Conservation (phyloP, 495 filamentous ascomycete species). For the Alectoria sarmentosa region DNA sequence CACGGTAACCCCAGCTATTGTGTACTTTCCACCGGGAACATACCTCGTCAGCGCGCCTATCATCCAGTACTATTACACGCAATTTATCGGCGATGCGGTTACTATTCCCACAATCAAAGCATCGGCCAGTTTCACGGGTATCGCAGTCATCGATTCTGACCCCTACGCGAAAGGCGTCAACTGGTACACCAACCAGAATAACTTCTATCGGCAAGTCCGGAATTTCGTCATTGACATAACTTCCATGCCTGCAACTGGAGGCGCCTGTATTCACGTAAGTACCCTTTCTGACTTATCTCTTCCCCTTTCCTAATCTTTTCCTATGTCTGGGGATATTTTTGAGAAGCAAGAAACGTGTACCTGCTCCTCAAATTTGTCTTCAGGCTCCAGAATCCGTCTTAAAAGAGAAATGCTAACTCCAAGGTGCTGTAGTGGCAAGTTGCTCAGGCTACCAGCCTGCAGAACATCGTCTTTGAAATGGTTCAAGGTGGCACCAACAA, state of each 20-base stretch:
- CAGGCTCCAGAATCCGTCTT: no score
- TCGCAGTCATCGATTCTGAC: slow-evolving; percentile 85
- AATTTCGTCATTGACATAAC: slow-evolving; percentile 90
- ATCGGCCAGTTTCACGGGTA: slow-evolving; percentile 62
- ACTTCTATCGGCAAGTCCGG: slow-evolving; percentile 95
- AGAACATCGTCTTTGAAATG: slow-evolving; percentile 92
- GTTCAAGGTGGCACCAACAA: slow-evolving; percentile 60
- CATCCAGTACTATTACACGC: slow-evolving; percentile 70
- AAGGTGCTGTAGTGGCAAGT: slow-evolving; percentile 64
- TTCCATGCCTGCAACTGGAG: slow-evolving; percentile 52
- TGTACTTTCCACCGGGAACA: slow-evolving; percentile 77
- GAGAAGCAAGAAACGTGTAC: no score
- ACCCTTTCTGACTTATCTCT: no score
- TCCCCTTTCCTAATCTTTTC: no score
- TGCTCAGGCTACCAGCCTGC: slow-evolving; percentile 84
- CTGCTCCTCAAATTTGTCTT: background rate
- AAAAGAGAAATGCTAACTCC: no score
- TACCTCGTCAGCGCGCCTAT: slow-evolving; percentile 65
- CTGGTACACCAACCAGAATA: slow-evolving; percentile 94
- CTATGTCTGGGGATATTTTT: no score
- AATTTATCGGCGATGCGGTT: slow-evolving; percentile 68
- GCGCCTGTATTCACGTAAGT: slow-evolving; percentile 67
- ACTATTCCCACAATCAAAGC: slow-evolving; percentile 73
- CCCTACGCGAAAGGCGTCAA: slow-evolving; percentile 65
- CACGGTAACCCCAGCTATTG: slow-evolving; percentile 66